Evolutionary conservation across 257 asterid species (phyloP), one percentile per base, ranked within the genome.

Genomic region (Capsicum chinense): DNA sequence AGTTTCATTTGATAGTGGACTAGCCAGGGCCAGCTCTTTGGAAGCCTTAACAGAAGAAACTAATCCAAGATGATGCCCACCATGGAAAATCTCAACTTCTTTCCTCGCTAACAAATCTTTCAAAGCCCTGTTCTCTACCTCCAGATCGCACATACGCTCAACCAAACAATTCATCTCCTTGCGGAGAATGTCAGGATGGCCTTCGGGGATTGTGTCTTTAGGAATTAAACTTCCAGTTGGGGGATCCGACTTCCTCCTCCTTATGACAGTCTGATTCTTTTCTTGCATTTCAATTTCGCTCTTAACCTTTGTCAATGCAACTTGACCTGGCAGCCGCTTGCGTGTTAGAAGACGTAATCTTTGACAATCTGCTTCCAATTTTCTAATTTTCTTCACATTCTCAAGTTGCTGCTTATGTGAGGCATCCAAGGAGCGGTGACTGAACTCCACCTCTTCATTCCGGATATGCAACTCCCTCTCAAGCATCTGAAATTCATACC

Each of bases 281-380:
- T 87, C 90, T 44, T 76, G 87, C 42, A 71, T 66, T 84, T 91
- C 98, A 73, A 87, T 67, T 70, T 89, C 92, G 70, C 83, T 86
- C 84, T 67, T 89, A 70, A 87, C 64, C 87, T 83, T 85, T 35
- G 88, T 78, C 54, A 87, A 60, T 37, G 71, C 81, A 70, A 88
- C 62, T 1, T 90, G 90, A 26, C 87, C 89, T 50, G 95, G 93
- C 52, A 90, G 81, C 48, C 92, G 86, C 76, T 90, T 94, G n/a
- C 97, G 94, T 26, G 87, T 87, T 50, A 92, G 58, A 44, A 84
- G 85, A 3, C 99, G 96, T n/a, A 94, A 81, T 81, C 98, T 88
- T n/a, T 92, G 95, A 90, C 97, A 91, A 44, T 96, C 98, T 5
- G 87, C 89, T 90, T 96, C 99, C 35, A 96, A 87, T 87, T 88